phyloP scores from a whole-genome alignment of 2,329 filamentous ascomycete genomes.

The Pseudogymnoascus sp. region DNA sequence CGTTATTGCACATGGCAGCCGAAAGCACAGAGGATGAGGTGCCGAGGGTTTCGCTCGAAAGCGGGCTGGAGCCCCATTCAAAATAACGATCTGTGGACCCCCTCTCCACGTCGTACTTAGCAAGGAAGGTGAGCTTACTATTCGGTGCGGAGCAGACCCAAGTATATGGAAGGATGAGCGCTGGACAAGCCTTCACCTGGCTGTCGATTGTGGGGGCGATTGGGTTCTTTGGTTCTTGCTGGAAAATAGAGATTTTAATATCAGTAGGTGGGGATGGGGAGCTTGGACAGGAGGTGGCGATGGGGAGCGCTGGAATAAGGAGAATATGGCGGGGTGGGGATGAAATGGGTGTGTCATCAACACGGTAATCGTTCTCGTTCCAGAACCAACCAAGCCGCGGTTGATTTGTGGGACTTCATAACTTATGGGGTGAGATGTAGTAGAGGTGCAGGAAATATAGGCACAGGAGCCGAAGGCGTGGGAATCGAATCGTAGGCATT shows the following conservation, averaged over 20 bases:
- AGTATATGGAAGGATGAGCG: background rate
- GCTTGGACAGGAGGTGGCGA: background rate
- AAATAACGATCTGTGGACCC: background rate
- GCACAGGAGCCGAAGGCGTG: background rate
- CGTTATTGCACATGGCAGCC: background rate
- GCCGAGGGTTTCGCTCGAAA: background rate
- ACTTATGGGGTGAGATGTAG: background rate
- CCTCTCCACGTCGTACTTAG: background rate
- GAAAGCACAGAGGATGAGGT: background rate
- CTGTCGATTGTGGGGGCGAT: background rate
- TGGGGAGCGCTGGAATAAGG: background rate
- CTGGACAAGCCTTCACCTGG: background rate
- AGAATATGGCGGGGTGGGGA: background rate
- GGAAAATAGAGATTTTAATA: background rate
- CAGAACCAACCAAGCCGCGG: background rate
- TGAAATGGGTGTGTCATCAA: background rate
- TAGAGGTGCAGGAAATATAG: background rate
- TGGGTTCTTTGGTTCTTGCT: background rate
- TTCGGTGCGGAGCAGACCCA: background rate
- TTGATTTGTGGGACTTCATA: background rate
- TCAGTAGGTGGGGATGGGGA: background rate
- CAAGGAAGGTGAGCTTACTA: background rate
- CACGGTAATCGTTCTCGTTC: background rate
- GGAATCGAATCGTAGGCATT: background rate
- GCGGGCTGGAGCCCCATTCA: background rate